These are phyloP conservation scores for Termitomyces sp. DNA, from an alignment of 768 basidiomycete genomes.

Conservation along the genomic window DNA sequence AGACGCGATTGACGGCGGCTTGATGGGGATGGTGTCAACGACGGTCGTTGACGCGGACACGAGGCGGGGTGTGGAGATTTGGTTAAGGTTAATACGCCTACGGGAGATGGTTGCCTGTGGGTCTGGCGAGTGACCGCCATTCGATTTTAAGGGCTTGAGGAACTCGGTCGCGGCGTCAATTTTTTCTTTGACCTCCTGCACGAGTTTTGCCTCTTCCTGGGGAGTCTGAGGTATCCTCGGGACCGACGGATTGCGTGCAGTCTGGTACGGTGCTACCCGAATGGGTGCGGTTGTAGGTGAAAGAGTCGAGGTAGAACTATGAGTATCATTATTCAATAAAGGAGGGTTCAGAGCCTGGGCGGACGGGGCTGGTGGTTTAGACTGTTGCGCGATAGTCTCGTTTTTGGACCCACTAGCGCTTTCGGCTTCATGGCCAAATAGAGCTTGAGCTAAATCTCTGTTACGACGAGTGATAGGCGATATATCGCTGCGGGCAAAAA, in stretches of 20 bases:
- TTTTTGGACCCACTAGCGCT: conserved; percentile 3
- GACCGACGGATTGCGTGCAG: conserved; percentile 38
- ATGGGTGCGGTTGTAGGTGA: not conserved
- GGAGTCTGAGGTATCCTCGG: conserved; percentile 39
- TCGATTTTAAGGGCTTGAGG: conserved; percentile 42
- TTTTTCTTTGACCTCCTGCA: conserved; percentile 63
- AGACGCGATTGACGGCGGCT: conserved; percentile 45
- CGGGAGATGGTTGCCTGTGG: conserved; percentile 38
- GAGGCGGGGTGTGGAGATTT: conserved; percentile 64
- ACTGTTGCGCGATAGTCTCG: not conserved
- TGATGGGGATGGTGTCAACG: conserved; percentile 53
- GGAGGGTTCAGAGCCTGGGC: conserved; percentile 2
- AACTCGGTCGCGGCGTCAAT: conserved; percentile 63
- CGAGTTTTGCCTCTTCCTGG: conserved; percentile 52
- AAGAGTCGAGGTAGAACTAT: conserved; percentile 20
- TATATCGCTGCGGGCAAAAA: conserved; percentile 25
- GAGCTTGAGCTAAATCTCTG: conserved; percentile 70
- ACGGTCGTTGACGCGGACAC: conserved; percentile 68
- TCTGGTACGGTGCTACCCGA: conserved; percentile 28
- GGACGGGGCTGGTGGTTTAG: not conserved
- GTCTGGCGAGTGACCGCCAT: conserved; percentile 34
- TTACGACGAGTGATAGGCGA: conserved; percentile 60
- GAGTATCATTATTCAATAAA: conserved; percentile 14
- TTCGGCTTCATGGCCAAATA: conserved; percentile 53
- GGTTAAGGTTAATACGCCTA: conserved; percentile 55